Base-by-base conservation (phyloP, 2,329 filamentous ascomycete genomes). In the Epichloe elymi region DNA sequence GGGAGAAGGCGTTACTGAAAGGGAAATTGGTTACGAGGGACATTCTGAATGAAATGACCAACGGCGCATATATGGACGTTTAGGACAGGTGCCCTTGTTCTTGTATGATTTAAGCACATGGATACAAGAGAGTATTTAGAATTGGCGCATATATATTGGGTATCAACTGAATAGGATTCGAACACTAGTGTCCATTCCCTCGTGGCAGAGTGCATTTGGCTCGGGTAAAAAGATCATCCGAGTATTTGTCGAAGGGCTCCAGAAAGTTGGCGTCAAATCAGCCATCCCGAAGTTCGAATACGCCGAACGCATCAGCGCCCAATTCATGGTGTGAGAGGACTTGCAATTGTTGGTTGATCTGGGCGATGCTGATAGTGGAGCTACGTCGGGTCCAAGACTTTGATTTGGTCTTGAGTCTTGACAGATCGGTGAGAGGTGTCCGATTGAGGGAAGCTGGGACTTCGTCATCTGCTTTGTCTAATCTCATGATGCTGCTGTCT, bases 21-120 rank as follows among this genome's bases (percentile, higher is more conserved):
- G 80, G 77, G 37, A 80, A 81, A 60, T 78, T 81, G 37, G 75
- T 94, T 51, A 73, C 90, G 61, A 78, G 79, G 62, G 85, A 91
- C 71, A 82, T 95, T 56, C 72, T 89, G 59, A 88, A 93, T 67
- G 86, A 89, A 56, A 71, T 81, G 68, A 74, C 68, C 49, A 67
- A 71, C 52, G 70, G 70, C 57, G 68, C 63, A 60, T 71, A 66
- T 52, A 47, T 56, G 49, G 44, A 46, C 20, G 30, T 44, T 33
- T 54, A 51, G 19, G 48, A 19, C 40, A 42, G 36, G 37, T 19
- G 19, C 17, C 15, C 41, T n/a, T 46, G 8, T 8, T 5, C 23
- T 47, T 36, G 17, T 37, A 41, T 46, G 43, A 23, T 53, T n/a
- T 30, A 20, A 39, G 37, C 39, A 45, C 7, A 51, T 39, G 49